A percentile compares a stretch with the other conserved stretches of the same genome.
phyloP scores from a whole-genome alignment of 352 stramenopile genomes.

The Phytophthora pisi region DNA sequence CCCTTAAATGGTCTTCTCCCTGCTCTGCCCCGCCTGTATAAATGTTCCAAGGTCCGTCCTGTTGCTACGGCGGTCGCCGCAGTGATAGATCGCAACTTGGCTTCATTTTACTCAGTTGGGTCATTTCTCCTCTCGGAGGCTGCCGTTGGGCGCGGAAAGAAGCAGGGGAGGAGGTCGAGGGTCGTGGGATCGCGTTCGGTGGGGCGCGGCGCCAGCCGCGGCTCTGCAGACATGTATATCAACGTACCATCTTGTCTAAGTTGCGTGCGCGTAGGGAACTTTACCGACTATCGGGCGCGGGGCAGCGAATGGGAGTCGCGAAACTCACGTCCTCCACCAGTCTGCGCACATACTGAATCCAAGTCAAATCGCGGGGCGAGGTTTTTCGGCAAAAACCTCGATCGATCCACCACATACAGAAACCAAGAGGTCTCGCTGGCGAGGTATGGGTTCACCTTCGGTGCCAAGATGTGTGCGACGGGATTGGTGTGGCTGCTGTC shows the following conservation, averaged over 20 bases:
- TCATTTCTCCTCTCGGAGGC: not conserved
- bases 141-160: conserved; percentile 5
- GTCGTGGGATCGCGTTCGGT: not conserved
- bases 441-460: not conserved
- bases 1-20: conserved; percentile 19
- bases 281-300: conserved; percentile 43
- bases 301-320: conserved; percentile 41
- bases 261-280: conserved; percentile 35
- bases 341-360: conserved; percentile 42
- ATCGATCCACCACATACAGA: no score
- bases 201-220: not conserved
- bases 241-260: conserved; percentile 46
- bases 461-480: not conserved
- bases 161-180: conserved; percentile 2
- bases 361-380: conserved; percentile 32
- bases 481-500: not conserved
- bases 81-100: conserved; percentile 22
- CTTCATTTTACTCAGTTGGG: conserved; percentile 15
- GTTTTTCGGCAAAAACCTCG: conserved; percentile 32
- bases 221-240: conserved; percentile 4
- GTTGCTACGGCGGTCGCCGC: conserved; percentile 8
- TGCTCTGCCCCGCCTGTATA: conserved; percentile 3
- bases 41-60: conserved; percentile 6
- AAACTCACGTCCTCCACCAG: conserved; percentile 53
- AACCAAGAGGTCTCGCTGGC: no score